Evolutionary conservation across 352 stramenopile species (phyloP), one percentile per base, ranked within the genome.

Genomic region (Globisporangium paddicum): DNA sequence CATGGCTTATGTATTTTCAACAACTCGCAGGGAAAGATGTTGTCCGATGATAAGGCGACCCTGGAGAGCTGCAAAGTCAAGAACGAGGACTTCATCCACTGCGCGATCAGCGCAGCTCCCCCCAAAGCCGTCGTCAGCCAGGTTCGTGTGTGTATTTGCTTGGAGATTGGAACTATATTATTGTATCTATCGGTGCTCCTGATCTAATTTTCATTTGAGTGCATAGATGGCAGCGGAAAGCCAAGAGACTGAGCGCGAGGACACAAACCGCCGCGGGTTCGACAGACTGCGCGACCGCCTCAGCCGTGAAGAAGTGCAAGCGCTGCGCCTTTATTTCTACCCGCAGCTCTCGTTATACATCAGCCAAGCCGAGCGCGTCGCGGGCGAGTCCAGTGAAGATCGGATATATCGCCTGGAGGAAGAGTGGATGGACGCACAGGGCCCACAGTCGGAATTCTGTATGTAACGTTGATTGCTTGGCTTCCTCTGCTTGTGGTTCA

Each of bases 381-480:
- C 68, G 37, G 82, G 82, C 30, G 86, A 95, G 59, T 88, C 75
- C 25, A 92, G 80, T 51, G 86, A 95, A 60, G 83, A 95, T 65
- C 83, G 83, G 67, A 95, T 95, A 81, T 95, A 93, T 55, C 79
- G 86, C 25, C 59, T 95, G 11, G 86, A 95, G 67, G 86, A 95
- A 54, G 83, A 95, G 71, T 95, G 86, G 86, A 95, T 95, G 83
- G 82, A 85, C 41, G 69, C 82, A 11, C 86, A 95, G 46, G 86
- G 86, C n/a, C 86, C 86, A 3, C 81, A 95, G 49, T 95, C 86
- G 0, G 86, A 95, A 66, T 95, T 95, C 59, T 85, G 86, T 95
- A 74, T 37, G 77, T 64, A 9, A 18, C 6, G 9, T n/a, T 13
- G 16, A 14, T 5, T 49, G 1, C 2, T 50, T 40, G 13, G 3